Evolutionary conservation across 2,329 filamentous ascomycete genomes (phyloP).

Genomic region (Magnaporthiopsis incrustans): DNA sequence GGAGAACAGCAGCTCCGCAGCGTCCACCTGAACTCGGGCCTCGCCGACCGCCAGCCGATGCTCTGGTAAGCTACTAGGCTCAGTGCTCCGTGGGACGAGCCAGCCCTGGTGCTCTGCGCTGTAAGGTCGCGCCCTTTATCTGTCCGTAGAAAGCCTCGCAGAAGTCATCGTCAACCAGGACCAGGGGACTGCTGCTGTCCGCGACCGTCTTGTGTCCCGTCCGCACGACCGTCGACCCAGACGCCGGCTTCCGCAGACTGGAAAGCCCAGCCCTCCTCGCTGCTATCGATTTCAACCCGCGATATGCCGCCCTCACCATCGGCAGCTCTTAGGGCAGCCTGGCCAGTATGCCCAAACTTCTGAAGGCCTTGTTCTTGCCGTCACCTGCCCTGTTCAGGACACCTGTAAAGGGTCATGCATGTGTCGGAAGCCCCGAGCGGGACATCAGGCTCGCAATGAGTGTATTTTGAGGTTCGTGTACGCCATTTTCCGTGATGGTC

Average conservation of each 20-base stretch:
- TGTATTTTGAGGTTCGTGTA: constrained; percentile 27
- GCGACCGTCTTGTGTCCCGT: constrained; percentile 56
- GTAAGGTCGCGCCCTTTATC: constrained; percentile 55
- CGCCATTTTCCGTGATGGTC: constrained; percentile 43
- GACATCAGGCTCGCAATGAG: not conserved
- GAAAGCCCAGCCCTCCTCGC: constrained; percentile 54
- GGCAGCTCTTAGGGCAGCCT: constrained; percentile 47
- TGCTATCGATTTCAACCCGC: constrained; percentile 46
- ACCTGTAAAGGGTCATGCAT: constrained; percentile 53
- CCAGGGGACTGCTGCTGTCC: constrained; percentile 65
- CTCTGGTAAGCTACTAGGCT: constrained; percentile 45
- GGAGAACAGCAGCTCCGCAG: constrained; percentile 54
- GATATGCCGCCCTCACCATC: constrained; percentile 38
- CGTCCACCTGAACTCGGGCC: constrained; percentile 44
- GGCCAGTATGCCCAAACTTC: constrained; percentile 65
- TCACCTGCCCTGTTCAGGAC: constrained; percentile 42
- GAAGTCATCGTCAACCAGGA: constrained; percentile 52
- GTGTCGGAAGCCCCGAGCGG: constrained; percentile 23
- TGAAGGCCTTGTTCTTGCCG: constrained; percentile 51
- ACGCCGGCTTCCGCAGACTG: constrained; percentile 47
- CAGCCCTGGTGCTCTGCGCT: constrained; percentile 52
- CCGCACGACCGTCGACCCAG: constrained; percentile 34
- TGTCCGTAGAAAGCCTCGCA: constrained; percentile 55
- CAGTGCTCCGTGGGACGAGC: constrained; percentile 48
- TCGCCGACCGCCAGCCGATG: constrained; percentile 57